phyloP scores from a whole-genome alignment of 2,329 filamentous ascomycete genomes.

The Sporothrix mexicana region DNA sequence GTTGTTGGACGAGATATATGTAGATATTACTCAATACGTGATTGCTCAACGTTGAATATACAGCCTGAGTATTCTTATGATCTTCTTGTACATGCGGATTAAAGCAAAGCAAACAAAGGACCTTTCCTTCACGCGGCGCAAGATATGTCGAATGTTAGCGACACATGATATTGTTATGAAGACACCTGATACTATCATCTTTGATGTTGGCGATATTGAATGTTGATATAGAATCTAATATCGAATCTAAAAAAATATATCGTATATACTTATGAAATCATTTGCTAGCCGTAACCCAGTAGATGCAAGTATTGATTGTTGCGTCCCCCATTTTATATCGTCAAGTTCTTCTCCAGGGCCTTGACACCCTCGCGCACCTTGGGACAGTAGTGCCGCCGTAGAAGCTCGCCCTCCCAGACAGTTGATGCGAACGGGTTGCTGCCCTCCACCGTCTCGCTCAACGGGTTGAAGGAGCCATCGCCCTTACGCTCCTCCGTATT shows the following conservation, averaged over 20 bases:
- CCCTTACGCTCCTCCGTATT: slow-evolving; percentile 92
- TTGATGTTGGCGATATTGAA: background rate
- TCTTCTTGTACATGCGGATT: background rate
- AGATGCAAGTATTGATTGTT: background rate
- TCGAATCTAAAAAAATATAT: too few relatives aligned
- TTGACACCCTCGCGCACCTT: slow-evolving; percentile 78
- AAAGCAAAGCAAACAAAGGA: background rate
- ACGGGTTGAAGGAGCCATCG: slow-evolving; percentile 82
- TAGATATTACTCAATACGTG: background rate
- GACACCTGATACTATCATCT: background rate
- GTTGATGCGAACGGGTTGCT: slow-evolving; percentile 91
- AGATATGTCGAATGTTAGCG: background rate
- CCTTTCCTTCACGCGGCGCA: background rate
- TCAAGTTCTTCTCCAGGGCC: slow-evolving; percentile 70
- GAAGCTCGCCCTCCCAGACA: slow-evolving; percentile 90
- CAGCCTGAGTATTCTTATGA: background rate
- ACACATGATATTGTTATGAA: background rate
- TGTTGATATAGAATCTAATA: too few relatives aligned
- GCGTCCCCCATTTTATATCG: background rate
- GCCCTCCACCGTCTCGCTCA: slow-evolving; percentile 75
- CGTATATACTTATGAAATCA: background rate
- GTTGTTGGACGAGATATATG: background rate
- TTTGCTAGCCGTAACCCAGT: background rate
- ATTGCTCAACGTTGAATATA: background rate
- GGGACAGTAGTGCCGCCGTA: slow-evolving; percentile 85